Base-by-base conservation (phyloP, 345 rosid species). In the Euclidium syriacum region DNA sequence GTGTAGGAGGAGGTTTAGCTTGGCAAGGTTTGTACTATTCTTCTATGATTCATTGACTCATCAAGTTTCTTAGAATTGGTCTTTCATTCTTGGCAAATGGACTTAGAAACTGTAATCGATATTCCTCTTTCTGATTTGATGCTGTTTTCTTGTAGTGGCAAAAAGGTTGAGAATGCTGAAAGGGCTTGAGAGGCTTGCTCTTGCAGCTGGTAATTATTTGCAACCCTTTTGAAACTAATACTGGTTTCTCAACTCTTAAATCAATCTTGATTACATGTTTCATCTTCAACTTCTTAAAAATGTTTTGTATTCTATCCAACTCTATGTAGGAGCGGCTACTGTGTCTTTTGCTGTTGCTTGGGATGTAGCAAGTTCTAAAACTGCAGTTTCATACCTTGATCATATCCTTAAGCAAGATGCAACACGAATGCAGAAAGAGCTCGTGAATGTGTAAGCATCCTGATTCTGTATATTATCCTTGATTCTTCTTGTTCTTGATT, bases 391-490 rank as follows among this genome's bases (percentile, higher is more conserved):
- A 12, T 79, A 68, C 52, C 71, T 75, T 63, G 95, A 88, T 62
- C 57, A 67, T 71, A 78, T 88, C 73, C 88, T 91, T 71, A 62
- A 67, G 24, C 72, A 73, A 65, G 81, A 86, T 47, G 90, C 90
- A 51, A 88, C 78, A 52, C 78, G 72, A 42, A 74, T 86, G 58
- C 89, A 84, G 76, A 76, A 61, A 73, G 91, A 79, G 71, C 78
- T 88, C 43, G 95, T 88, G 47, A 79, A 75, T 63, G 79, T 91
- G 98, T 85, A 80, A 55, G 87, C 62, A 52, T 39, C 58, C 48
- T 42, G 3, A n/a, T n/a, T n/a, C n/a, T n/a, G n/a, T n/a, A n/a
- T n/a, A n/a, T n/a, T n/a, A n/a, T n/a, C n/a, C n/a, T 47, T 27
- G 47, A 43, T 59, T 25, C 24, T 25, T 29, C 42, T 33, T n/a